These are phyloP conservation scores for Dalbergia cochinchinensis DNA, from an alignment of 306 rosid genomes.

Conservation along the genomic window DNA sequence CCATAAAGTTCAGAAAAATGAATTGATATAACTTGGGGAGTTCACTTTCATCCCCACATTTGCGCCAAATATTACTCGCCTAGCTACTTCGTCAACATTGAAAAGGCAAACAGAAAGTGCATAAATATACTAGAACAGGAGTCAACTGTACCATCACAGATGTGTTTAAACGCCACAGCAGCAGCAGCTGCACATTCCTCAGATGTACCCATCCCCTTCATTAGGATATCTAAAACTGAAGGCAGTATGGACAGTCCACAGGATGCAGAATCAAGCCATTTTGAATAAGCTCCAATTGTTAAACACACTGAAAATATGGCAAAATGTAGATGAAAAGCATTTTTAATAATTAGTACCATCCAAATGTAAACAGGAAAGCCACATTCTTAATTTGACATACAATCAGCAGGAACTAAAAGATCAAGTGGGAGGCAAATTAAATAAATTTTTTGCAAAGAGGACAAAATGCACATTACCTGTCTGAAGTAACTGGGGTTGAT, in stretches of 20 bases:
- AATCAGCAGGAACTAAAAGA: slow-evolving; percentile 40
- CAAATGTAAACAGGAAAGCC: slow-evolving; percentile 31
- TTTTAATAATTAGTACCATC: slow-evolving; percentile 15
- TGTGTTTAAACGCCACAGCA: slow-evolving; percentile 92
- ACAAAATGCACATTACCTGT: slow-evolving; percentile 67
- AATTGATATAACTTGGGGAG: slow-evolving; percentile 18
- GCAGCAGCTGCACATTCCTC: slow-evolving; percentile 99
- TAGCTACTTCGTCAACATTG: slow-evolving; percentile 34
- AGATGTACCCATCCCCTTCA: slow-evolving; percentile 94
- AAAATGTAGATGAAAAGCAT: slow-evolving; percentile 35
- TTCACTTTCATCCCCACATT: slow-evolving; percentile 22
- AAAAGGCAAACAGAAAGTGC: slow-evolving; percentile 41
- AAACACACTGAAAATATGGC: slow-evolving; percentile 80
- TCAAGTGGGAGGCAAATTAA: slow-evolving; percentile 23
- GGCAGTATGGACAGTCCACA: slow-evolving; percentile 82
- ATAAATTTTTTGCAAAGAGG: neutral
- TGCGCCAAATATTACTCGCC: slow-evolving; percentile 41
- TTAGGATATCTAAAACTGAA: slow-evolving; percentile 82
- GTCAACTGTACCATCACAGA: slow-evolving; percentile 82
- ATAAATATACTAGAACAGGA: slow-evolving; percentile 42
- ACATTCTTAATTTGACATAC: slow-evolving; percentile 24
- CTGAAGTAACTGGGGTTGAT: slow-evolving; percentile 92
- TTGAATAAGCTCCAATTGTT: slow-evolving; percentile 96
- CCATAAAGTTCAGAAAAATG: slow-evolving; percentile 40
- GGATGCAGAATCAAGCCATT: slow-evolving; percentile 94